Evolutionary conservation across 1,284 basidiomycete genomes (phyloP).

Genomic region (Pseudozyma sp.): DNA sequence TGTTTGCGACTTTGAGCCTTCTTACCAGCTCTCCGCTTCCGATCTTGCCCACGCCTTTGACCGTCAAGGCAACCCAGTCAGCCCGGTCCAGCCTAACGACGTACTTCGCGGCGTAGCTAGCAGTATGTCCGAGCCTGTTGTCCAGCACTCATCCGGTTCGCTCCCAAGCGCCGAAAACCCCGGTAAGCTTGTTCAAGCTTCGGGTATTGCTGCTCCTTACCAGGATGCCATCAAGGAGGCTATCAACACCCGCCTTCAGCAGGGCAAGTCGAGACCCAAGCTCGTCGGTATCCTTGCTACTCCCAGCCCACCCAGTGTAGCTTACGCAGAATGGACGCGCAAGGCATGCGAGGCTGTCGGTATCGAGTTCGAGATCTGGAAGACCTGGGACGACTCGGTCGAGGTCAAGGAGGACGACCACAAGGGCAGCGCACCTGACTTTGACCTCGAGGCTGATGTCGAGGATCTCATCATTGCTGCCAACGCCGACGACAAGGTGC

Average conservation of each 20-base stretch:
- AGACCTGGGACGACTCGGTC: conserved; percentile 66
- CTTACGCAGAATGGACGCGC: conserved; percentile 92
- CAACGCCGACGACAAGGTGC: conserved; percentile 84
- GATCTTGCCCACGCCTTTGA: conserved; percentile 43
- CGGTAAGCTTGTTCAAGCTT: conserved; percentile 63
- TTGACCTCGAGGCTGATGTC: conserved; percentile 79
- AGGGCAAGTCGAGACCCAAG: conserved; percentile 73
- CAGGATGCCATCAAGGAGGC: conserved; percentile 55
- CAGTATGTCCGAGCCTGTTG: conserved; percentile 52
- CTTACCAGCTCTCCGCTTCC: conserved; percentile 45
- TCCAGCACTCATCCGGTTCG: conserved; percentile 32
- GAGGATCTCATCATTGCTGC: conserved; percentile 71
- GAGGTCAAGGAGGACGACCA: conserved; percentile 73
- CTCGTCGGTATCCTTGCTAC: conserved; percentile 94
- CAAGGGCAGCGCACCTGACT: conserved; percentile 76
- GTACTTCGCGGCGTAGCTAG: conserved; percentile 52
- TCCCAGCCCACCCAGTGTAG: conserved; percentile 84
- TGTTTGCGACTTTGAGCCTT: conserved; percentile 48
- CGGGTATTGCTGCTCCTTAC: conserved; percentile 64
- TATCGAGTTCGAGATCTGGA: conserved; percentile 79
- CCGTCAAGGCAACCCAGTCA: conserved; percentile 23
- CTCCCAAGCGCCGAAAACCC: conserved; percentile 56
- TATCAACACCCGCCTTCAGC: conserved; percentile 48
- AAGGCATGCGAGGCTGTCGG: conserved; percentile 90
- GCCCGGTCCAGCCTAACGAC: conserved; percentile 45